A percentile compares a stretch with the other conserved stretches of the same genome.
phyloP scores from a whole-genome alignment of 116 monocot species.

The Dioscorea cayenensis region DNA sequence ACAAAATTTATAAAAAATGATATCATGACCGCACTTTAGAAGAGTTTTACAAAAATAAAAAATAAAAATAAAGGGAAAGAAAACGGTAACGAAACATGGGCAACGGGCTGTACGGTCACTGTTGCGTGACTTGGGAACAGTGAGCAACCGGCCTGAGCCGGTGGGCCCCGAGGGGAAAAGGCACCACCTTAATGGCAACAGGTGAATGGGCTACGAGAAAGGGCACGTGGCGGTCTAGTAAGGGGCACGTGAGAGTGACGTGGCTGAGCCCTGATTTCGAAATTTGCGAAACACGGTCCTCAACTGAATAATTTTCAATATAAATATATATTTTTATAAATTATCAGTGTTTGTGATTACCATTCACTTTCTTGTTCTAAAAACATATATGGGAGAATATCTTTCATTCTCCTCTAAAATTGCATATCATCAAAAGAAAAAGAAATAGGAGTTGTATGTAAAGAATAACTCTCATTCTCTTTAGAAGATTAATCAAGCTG shows the following conservation, averaged over 20 bases:
- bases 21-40: too few species aligned
- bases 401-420: too few species aligned
- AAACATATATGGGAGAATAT: too few species aligned
- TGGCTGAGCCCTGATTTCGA: neutral
- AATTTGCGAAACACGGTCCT: neutral
- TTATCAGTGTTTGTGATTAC: too few species aligned
- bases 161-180: neutral
- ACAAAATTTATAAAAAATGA: too few species aligned
- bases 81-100: neutral
- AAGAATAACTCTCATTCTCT: too few species aligned
- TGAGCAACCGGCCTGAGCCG: neutral
- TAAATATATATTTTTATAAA: too few species aligned
- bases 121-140: neutral
- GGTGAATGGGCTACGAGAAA: neutral
- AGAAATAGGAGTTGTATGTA: too few species aligned
- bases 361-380: too few species aligned
- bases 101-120: neutral
- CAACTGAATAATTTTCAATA: too few species aligned
- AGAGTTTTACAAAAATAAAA: neutral
- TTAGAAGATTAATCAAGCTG: too few species aligned
- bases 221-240: neutral
- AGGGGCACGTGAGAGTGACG: neutral
- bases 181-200: neutral
- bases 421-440: too few species aligned
- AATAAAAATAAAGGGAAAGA: neutral